Evolutionary conservation across 139 green algal genomes (phyloP), one percentile per base, ranked within the genome.

Genomic region (Asterochloris erici): DNA sequence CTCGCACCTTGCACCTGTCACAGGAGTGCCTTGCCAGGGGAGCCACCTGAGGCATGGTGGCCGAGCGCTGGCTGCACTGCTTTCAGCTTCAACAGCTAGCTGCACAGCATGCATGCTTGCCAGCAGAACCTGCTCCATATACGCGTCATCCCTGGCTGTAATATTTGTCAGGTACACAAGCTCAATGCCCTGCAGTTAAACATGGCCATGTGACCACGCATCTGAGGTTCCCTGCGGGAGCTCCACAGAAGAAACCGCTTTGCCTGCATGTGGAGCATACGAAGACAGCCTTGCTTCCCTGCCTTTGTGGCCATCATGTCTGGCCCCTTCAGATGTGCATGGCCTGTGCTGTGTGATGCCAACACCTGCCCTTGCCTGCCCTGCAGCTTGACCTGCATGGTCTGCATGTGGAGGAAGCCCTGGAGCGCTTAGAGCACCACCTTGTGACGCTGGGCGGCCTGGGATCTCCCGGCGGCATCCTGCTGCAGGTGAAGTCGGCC

Each of bases 401-500:
- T 0, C 69, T 81, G 74, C 85, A 89, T 79, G 74, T 89, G 62
- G 81, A 84, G 64, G 81, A 84, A 63, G 81, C 81, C 23, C 15
- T 84, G 28, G 26, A 61, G n/a, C 28, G 64, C 1, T 63, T 87
- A 11, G 73, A 87, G 77, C 61, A 71, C 23, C 70, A 90, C 24
- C 54, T 90, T 54, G 61, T 85, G 10, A 83, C 27, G 13, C 75
- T 90, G 23, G 84, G 84, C 9, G 79, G 81, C 12, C 80, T 90
- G 28, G 79, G 77, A 21, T 84, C 86, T 54, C 84, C 86, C 10
- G 86, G 84, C 38, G 86, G 86, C 12, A 78, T 89, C 62, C 62
- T 89, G 61, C 66, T 90, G 71, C 68, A 85, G 78, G 79, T 88
- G 19, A 10, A 15, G 27, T 63, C 17, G 14, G 28, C 19, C 66